Evolutionary conservation across 306 rosid genomes (phyloP).

Genomic region (Alnus rubra): DNA sequence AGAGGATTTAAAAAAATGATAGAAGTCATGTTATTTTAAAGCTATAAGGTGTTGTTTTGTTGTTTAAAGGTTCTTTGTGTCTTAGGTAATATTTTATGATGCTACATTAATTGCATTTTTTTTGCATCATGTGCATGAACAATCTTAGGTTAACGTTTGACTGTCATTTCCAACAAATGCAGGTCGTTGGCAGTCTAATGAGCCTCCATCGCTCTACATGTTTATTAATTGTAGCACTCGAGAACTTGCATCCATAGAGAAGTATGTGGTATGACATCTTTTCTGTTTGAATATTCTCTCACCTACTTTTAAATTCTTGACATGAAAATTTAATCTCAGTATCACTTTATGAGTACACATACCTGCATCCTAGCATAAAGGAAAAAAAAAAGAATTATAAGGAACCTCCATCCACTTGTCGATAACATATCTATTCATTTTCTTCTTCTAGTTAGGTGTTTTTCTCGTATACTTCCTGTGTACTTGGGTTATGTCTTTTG

Average conservation of each 20-base stretch:
- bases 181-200: constrained; percentile 86
- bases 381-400: not conserved
- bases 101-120: constrained; percentile 7
- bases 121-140: constrained; percentile 15
- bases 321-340: constrained; percentile 16
- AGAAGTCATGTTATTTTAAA: not conserved
- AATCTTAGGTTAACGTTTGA: constrained; percentile 21
- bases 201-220: constrained; percentile 82
- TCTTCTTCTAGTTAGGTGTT: too few species aligned
- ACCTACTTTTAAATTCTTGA: constrained; percentile 13
- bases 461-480: too few species aligned
- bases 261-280: constrained; percentile 85
- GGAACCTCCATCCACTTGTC: constrained; percentile 12
- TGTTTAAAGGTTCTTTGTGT: not conserved
- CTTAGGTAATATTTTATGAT: constrained; percentile 1
- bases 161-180: constrained; percentile 39
- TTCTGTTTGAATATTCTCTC: constrained; percentile 30
- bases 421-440: constrained; percentile 14
- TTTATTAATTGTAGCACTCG: constrained; percentile 90
- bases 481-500: too few species aligned
- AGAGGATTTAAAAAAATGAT: not conserved
- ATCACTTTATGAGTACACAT: not conserved
- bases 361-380: not conserved
- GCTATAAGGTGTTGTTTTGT: not conserved
- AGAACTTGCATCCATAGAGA: constrained; percentile 86